Conservation (phyloP, 2,329 filamentous ascomycete genomes). For the Epichloe gansuensis region DNA sequence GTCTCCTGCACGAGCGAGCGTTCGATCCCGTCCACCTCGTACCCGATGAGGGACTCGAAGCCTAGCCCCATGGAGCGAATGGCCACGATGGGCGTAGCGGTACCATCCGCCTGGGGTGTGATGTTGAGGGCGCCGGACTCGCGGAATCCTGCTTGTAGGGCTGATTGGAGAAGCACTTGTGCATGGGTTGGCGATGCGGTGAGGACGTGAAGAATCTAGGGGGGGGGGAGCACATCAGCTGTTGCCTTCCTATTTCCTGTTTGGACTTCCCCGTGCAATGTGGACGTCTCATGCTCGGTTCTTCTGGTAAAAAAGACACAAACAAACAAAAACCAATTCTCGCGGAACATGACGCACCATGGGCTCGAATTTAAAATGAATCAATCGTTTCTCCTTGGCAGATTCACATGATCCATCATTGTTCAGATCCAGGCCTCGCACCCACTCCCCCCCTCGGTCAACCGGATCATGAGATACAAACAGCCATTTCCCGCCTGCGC, state of each 20-base stretch:
- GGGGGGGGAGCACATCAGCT: conserved; percentile 2
- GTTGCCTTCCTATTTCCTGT: conserved; percentile 67
- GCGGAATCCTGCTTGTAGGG: conserved; percentile 71
- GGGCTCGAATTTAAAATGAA: conserved; percentile 89
- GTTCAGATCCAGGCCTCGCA: conserved; percentile 15
- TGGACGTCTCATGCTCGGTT: no score
- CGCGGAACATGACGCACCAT: conserved; percentile 55
- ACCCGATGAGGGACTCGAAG: conserved; percentile 69
- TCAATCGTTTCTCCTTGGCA: conserved; percentile 29
- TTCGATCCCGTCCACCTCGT: conserved; percentile 26
- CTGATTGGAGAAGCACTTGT: conserved; percentile 61
- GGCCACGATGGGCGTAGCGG: conserved; percentile 59
- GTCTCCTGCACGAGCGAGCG: conserved; percentile 45
- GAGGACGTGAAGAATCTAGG: conserved; percentile 76
- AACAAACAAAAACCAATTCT: conserved; percentile 30
- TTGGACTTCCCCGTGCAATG: conserved; percentile 17
- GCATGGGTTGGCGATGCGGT: conserved; percentile 64
- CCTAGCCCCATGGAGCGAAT: conserved; percentile 72
- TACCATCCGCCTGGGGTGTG: conserved; percentile 21
- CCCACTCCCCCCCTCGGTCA: conserved; percentile 16
- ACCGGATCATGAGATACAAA: conserved; percentile 72
- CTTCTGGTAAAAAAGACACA: not conserved
- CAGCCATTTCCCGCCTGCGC: conserved; percentile 71
- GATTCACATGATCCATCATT: not conserved
- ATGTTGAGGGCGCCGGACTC: conserved; percentile 76